Base-by-base conservation (phyloP, 139 green algal genomes). In the Diplosphaera chodatii region DNA sequence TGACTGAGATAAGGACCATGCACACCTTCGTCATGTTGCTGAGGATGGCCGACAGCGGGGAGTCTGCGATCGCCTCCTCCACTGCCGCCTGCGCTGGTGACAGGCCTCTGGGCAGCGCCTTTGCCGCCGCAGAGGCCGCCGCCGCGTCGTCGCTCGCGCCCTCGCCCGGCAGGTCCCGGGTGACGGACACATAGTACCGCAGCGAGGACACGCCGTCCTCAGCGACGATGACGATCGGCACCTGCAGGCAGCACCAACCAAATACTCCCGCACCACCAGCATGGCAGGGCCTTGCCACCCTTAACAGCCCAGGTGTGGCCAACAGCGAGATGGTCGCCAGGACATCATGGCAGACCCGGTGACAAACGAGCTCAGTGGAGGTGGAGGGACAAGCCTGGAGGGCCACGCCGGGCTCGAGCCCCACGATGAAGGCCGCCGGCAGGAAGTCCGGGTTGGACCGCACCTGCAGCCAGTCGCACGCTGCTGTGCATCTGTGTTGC, bases 221-320 rank as follows among this genome's bases (percentile, higher is more conserved):
- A 0, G 80, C 83, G n/a, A 87, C 40, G 22, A 88, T 78, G 27
- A 88, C 77, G 29, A 81, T 81, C 6, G 70, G 76, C 31, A 86
- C 71, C 66, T 81, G 48, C 59, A 73, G 1, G 21, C 32, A 76
- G 70, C 84, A 87, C 37, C 73, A n/a, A n/a, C n/a, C n/a, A n/a
- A n/a, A n/a, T n/a, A n/a, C n/a, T n/a, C n/a, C n/a, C n/a, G n/a
- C n/a, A n/a, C n/a, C n/a, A n/a, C n/a, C n/a, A n/a, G n/a, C n/a
- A n/a, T n/a, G n/a, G 68, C 1, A 56, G 31, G 3, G 82, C 82
- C 1, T 80, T 86, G 18, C 82, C 79, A 1, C 75, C 80, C 30
- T 87, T 80, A 40, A 84, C 80, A 0, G 80, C 82, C 29, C 84
- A 40, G 21, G 86, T 77, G n/a, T n/a, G n/a, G n/a, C n/a, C n/a